phyloP scores from a whole-genome alignment of 2,329 filamentous ascomycete species.

The Reticulascus tulasneorum region DNA sequence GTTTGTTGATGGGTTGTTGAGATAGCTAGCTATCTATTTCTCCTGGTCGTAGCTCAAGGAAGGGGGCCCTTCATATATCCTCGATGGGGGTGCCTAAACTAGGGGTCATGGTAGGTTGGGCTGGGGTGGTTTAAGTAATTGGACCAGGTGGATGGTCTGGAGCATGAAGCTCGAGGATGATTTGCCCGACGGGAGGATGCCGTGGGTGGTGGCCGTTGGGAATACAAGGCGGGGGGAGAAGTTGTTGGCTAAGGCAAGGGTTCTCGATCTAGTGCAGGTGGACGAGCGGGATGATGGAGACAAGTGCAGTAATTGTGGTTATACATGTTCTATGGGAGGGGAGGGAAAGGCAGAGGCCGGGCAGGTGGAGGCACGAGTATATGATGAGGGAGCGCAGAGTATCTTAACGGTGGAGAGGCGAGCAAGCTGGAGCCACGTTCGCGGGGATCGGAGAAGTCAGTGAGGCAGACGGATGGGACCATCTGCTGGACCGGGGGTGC shows the following conservation, averaged over 20 bases:
- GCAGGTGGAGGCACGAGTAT: background rate
- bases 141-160: no score
- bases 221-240: no score
- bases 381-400: background rate
- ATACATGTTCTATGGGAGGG: slow-evolving; percentile 1
- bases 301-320: slow-evolving; percentile 1
- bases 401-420: slow-evolving; percentile 11
- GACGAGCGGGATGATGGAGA: slow-evolving; percentile 6
- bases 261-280: background rate
- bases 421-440: slow-evolving; percentile 4
- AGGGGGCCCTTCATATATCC: slow-evolving; percentile 12
- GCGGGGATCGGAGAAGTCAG: slow-evolving; percentile 10
- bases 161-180: slow-evolving; percentile 10
- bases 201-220: no score
- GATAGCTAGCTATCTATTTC: background rate
- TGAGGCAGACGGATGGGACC: slow-evolving; percentile 1
- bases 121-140: background rate
- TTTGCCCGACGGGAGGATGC: slow-evolving; percentile 5
- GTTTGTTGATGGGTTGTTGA: slow-evolving; percentile 1
- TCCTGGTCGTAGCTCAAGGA: slow-evolving; percentile 5
- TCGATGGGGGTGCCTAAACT: background rate
- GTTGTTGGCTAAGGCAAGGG: no score
- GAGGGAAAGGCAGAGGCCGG: slow-evolving; percentile 6
- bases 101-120: background rate
- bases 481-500: no score